Evolutionary conservation across 208 protist species (phyloP).

Genomic region (Trichomonas vaginalis): DNA sequence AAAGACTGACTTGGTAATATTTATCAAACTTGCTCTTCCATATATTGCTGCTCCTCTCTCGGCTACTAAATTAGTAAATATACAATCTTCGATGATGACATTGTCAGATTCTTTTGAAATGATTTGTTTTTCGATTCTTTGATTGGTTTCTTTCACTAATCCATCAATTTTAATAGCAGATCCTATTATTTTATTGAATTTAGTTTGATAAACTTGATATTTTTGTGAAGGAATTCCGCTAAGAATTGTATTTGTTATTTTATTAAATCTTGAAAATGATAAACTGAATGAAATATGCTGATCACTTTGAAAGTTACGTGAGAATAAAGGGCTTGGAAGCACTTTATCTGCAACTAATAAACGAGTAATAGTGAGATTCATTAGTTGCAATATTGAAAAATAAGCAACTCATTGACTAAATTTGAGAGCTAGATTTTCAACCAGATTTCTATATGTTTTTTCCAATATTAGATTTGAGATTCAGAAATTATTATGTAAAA

Average conservation of each 20-base stretch:
- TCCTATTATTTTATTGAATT: neutral
- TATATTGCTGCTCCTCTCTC: neutral
- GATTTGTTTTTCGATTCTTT: neutral
- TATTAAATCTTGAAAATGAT: neutral
- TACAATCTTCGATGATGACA: neutral
- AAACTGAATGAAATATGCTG: neutral
- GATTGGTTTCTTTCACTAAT: neutral
- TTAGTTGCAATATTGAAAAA: neutral
- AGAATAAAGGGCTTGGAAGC: neutral
- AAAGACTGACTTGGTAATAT: neutral
- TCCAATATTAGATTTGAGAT: too few relatives aligned
- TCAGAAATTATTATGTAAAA: too few relatives aligned
- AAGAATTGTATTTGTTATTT: neutral
- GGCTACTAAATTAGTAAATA: neutral
- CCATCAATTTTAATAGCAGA: neutral
- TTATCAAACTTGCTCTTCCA: neutral
- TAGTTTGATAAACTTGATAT: neutral
- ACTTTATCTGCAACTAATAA: neutral
- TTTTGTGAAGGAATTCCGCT: neutral
- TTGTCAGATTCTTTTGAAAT: neutral
- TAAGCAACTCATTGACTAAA: too few relatives aligned
- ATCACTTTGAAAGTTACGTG: neutral
- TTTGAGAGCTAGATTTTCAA: too few relatives aligned
- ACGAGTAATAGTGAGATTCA: neutral
- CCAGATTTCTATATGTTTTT: too few relatives aligned